phyloP scores from a whole-genome alignment of 768 basidiomycete genomes.

The Boletus barrowsii region DNA sequence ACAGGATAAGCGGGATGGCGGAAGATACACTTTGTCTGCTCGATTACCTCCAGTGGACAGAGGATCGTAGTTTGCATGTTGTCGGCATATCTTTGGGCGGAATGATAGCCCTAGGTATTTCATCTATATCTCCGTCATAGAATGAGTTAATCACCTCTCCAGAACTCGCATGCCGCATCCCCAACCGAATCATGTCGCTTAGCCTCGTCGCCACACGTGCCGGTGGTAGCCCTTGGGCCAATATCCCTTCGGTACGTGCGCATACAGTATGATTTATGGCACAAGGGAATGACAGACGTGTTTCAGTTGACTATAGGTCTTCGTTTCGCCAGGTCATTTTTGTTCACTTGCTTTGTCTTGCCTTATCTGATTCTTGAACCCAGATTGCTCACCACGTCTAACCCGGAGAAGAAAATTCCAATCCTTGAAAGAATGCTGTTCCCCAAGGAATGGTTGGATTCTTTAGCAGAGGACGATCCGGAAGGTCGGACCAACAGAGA shows the following conservation, averaged over 20 bases:
- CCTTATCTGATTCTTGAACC: constrained; percentile 5
- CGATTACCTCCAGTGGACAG: constrained; percentile 71
- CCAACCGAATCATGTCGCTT: constrained; percentile 64
- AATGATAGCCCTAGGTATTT: constrained; percentile 78
- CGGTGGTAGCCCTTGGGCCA: constrained; percentile 53
- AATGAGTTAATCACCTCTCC: not conserved
- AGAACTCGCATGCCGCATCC: constrained; percentile 70
- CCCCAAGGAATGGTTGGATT: constrained; percentile 58
- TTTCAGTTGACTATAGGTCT: constrained; percentile 40
- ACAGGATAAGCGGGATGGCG: constrained; percentile 74
- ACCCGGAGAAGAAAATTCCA: constrained; percentile 47
- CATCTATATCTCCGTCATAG: not conserved
- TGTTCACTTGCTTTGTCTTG: not conserved
- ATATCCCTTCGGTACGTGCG: constrained; percentile 58
- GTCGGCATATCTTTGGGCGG: constrained; percentile 78
- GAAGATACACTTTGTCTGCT: constrained; percentile 66
- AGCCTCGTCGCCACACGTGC: constrained; percentile 68
- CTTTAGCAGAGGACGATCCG: constrained; percentile 49
- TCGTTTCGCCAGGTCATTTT: constrained; percentile 35
- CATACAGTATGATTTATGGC: not conserved
- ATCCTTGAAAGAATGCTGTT: constrained; percentile 57
- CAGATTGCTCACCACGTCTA: constrained; percentile 37
- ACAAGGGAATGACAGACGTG: not conserved
- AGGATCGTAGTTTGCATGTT: constrained; percentile 57
- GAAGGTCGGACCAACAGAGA: constrained; percentile 63